These are phyloP conservation scores for Ophiosphaerella herpotricha DNA, from an alignment of 2,329 filamentous ascomycete species.

Conservation along the genomic window DNA sequence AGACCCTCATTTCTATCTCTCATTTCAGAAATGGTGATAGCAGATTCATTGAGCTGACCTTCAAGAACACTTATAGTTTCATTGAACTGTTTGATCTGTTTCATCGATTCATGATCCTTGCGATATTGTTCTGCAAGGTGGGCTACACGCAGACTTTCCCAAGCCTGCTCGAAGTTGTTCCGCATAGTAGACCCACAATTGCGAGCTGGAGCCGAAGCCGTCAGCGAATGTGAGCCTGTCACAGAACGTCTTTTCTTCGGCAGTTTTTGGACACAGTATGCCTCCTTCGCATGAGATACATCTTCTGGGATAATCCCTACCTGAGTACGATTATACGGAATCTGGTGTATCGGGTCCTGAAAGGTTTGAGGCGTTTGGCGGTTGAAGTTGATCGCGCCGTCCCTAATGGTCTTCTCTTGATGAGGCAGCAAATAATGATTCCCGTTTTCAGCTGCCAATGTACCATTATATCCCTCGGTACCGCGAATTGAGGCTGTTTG, in stretches of 20 bases:
- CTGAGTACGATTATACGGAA: background rate
- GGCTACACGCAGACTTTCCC: conserved; percentile 12
- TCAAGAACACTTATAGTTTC: conserved; percentile 11
- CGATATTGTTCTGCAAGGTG: conserved; percentile 15
- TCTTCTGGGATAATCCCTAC: conserved; percentile 1
- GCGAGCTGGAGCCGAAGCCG: background rate
- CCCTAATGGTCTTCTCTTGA: too few species aligned
- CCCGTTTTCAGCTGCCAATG: too few species aligned
- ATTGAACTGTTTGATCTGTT: conserved; percentile 8
- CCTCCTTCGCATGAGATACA: background rate
- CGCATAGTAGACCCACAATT: background rate
- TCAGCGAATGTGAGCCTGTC: background rate
- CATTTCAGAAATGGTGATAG: conserved; percentile 10
- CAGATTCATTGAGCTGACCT: conserved; percentile 8
- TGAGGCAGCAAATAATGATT: too few species aligned
- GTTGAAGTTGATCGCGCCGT: too few species aligned
- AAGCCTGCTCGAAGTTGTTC: conserved; percentile 6
- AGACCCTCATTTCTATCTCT: conserved; percentile 9
- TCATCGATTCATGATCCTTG: conserved; percentile 8
- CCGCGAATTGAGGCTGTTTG: too few species aligned
- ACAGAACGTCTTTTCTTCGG: conserved; percentile 7
- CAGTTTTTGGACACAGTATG: conserved; percentile 13
- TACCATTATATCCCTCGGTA: too few species aligned
- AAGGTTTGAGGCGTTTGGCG: background rate
- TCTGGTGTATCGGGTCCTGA: background rate